phyloP scores from a whole-genome alignment of 805 yeast genomes.

The Kluyveromyces starmeri region DNA sequence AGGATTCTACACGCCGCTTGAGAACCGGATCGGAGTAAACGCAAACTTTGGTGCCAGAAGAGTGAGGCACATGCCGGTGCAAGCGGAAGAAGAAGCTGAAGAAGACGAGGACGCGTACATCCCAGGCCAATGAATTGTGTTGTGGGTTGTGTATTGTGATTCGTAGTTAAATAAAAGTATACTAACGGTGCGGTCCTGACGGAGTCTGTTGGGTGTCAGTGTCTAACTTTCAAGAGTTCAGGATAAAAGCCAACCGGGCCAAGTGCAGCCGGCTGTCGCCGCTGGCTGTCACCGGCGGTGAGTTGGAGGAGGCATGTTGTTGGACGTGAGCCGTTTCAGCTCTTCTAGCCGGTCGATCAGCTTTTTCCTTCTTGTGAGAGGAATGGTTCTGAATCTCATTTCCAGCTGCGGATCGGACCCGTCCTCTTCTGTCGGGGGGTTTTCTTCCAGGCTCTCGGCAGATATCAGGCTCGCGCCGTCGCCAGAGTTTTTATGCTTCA shows the following conservation, averaged over 20 bases:
- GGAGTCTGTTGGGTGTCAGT: no score
- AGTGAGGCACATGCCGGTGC: conserved; percentile 18
- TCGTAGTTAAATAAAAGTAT: no score
- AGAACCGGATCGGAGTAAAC: conserved; percentile 23
- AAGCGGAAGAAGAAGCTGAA: conserved; percentile 9
- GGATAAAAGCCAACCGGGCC: no score
- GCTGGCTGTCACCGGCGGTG: conserved; percentile 2
- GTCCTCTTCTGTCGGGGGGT: conserved; percentile 9
- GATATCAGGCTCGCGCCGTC: no score
- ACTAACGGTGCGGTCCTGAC: no score
- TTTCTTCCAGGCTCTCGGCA: neutral
- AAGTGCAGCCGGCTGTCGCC: no score
- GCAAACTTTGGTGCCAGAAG: conserved; percentile 28
- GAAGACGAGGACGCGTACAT: conserved; percentile 12
- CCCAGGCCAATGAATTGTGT: conserved; percentile 7
- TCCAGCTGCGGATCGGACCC: conserved; percentile 17
- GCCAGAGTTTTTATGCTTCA: no score
- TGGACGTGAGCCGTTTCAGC: conserved; percentile 18
- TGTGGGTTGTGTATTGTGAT: no score
- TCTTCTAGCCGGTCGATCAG: conserved; percentile 28
- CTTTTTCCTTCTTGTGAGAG: conserved; percentile 26
- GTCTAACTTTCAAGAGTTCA: no score
- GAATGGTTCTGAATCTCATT: conserved; percentile 19
- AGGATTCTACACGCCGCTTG: conserved; percentile 35
- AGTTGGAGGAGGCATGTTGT: conserved; percentile 2